These are phyloP conservation scores for Hygrocybe coccinea DNA, from an alignment of 768 basidiomycete species.

Conservation along the genomic window DNA sequence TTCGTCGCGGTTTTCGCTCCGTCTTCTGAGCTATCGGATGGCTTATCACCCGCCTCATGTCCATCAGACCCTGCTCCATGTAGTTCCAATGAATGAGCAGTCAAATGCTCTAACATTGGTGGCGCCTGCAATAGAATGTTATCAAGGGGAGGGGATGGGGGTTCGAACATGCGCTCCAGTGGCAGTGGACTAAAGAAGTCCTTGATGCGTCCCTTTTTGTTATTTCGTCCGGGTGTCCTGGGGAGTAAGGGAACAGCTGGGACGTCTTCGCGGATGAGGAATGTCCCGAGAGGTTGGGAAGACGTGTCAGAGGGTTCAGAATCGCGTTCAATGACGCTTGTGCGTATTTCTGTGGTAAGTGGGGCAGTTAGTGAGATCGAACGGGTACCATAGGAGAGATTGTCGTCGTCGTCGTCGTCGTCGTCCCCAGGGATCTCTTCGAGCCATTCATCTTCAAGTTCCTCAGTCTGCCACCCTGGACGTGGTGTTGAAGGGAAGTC, in stretches of 20 bases:
- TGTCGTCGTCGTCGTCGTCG: conserved; percentile 34
- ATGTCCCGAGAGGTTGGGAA: conserved; percentile 51
- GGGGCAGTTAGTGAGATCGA: conserved; percentile 58
- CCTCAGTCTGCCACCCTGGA: conserved; percentile 85
- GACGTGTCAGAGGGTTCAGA: conserved; percentile 20
- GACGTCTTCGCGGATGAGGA: conserved; percentile 68
- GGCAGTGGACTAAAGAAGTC: conserved; percentile 86
- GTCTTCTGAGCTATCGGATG: conserved; percentile 22
- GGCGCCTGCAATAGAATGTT: conserved; percentile 2
- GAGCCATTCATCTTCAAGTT: conserved; percentile 89
- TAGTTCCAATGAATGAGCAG: conserved; percentile 4
- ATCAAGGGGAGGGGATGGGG: conserved; percentile 68
- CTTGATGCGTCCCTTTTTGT: conserved; percentile 59
- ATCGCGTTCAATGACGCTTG: conserved; percentile 36
- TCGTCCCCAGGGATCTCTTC: conserved; percentile 48
- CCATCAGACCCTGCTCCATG: background rate
- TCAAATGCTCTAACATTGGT: conserved; percentile 15
- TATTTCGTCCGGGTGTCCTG: conserved; percentile 55
- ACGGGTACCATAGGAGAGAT: conserved; percentile 45
- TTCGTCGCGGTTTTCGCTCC: conserved; percentile 46
- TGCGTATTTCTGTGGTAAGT: conserved; percentile 50
- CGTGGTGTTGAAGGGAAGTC: conserved; percentile 11
- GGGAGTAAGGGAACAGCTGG: conserved; percentile 51
- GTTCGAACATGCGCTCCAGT: conserved; percentile 90
- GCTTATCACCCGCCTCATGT: background rate